Conservation (phyloP, 257 asterid genomes). For the Jaltomata sinuosa region DNA sequence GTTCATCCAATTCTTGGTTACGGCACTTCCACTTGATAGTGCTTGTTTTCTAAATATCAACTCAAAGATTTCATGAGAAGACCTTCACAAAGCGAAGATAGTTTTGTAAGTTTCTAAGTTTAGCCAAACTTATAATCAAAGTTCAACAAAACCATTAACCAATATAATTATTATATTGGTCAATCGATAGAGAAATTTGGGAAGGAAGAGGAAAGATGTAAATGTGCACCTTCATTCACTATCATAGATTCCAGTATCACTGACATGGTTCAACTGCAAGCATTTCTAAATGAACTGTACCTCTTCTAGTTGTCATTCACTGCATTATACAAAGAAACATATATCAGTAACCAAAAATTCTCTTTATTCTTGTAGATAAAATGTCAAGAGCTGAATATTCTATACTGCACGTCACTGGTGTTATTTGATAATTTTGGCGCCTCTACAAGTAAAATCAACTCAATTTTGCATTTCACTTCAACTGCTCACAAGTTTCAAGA, state of each 20-base stretch:
- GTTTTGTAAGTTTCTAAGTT: neutral
- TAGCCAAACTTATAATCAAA: neutral
- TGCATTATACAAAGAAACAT: neutral
- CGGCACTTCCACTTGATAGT: neutral
- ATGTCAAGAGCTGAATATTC: neutral
- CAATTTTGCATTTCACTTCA: neutral
- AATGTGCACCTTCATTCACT: neutral
- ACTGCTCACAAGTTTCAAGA: neutral
- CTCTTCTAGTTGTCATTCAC: neutral
- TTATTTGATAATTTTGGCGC: neutral
- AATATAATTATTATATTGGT: no score
- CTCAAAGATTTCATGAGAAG: neutral
- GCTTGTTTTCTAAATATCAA: neutral
- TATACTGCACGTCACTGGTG: neutral
- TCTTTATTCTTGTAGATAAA: neutral
- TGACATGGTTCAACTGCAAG: neutral
- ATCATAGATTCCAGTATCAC: neutral
- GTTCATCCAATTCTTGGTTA: neutral
- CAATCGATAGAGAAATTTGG: neutral
- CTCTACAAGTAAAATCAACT: neutral
- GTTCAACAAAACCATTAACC: neutral
- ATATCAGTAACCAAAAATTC: neutral
- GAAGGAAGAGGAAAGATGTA: neutral
- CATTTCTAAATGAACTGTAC: neutral
- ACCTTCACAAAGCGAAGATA: neutral